These are phyloP conservation scores for Sphagnum fallax DNA, from an alignment of 228 moss, liverwort and hornwort species.

Conservation along the genomic window DNA sequence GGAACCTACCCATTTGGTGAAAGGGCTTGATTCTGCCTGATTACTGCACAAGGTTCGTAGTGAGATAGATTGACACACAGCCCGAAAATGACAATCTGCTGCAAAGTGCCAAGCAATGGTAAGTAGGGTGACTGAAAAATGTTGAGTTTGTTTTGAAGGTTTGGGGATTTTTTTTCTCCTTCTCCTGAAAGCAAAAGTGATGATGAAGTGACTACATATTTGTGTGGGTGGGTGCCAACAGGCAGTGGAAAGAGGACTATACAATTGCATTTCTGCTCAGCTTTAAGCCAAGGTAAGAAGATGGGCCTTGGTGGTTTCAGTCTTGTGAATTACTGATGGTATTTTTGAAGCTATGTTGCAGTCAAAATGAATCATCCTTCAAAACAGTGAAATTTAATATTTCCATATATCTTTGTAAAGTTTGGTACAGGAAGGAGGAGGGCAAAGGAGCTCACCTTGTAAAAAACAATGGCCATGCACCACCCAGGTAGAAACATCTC, in stretches of 20 bases:
- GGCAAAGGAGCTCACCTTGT: conserved; percentile 64
- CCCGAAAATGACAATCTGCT: conserved; percentile 77
- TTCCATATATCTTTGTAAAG: too few relatives aligned
- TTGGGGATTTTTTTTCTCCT: too few relatives aligned
- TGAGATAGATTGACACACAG: conserved; percentile 74
- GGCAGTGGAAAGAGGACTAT: conserved; percentile 86
- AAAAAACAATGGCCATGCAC: conserved; percentile 92
- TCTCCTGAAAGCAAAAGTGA: not conserved
- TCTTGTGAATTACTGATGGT: too few relatives aligned
- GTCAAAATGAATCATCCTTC: not conserved
- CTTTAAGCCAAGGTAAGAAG: conserved; percentile 65
- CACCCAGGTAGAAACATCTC: conserved; percentile 87
- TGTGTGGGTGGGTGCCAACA: conserved; percentile 12
- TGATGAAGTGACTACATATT: not conserved
- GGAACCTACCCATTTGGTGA: conserved; percentile 99
- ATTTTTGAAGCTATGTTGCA: not conserved
- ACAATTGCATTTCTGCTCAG: conserved; percentile 63
- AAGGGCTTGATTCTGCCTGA: conserved; percentile 88
- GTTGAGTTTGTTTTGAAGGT: too few relatives aligned
- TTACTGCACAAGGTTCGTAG: conserved; percentile 96
- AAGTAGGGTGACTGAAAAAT: not conserved
- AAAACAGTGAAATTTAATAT: too few relatives aligned
- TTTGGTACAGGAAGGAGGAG: not conserved
- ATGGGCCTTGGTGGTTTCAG: too few relatives aligned
- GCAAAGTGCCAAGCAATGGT: conserved; percentile 56